Percentiles rank a stretch among this genome's conserved stretches.
Evolutionary conservation across 805 yeast species (phyloP).

Genomic region (Candida ovalis): DNA sequence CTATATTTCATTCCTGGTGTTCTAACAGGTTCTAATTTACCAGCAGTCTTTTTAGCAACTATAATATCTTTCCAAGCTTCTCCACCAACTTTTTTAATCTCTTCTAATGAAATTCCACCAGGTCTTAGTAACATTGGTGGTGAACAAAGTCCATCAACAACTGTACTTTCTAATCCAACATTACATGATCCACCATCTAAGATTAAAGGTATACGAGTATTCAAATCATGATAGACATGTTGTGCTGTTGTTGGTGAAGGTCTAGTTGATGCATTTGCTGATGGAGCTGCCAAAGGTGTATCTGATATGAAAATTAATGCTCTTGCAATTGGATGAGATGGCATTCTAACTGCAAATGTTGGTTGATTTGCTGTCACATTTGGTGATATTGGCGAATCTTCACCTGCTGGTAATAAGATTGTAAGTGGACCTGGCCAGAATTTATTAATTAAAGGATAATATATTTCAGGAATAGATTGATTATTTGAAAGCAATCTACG

Average conservation of each 20-base stretch:
- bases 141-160: conserved; percentile 77
- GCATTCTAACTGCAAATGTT: conserved; percentile 91
- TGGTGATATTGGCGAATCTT: conserved; percentile 52
- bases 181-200: conserved; percentile 86
- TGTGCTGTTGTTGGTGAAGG: conserved; percentile 90
- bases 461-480: conserved; percentile 61
- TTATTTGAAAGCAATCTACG: conserved; percentile 45
- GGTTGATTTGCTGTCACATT: conserved; percentile 82
- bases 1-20: conserved; percentile 99
- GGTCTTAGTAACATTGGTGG: conserved; percentile 93
- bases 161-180: conserved; percentile 94
- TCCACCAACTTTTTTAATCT: conserved; percentile 66
- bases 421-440: conserved; percentile 98
- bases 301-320: conserved; percentile 83
- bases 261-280: conserved; percentile 93
- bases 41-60: conserved; percentile 65
- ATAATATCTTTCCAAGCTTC: conserved; percentile 58
- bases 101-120: conserved; percentile 86
- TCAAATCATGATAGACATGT: conserved; percentile 78
- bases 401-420: conserved; percentile 64
- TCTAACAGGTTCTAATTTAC: conserved; percentile 61
- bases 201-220: conserved; percentile 77
- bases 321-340: conserved; percentile 82
- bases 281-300: conserved; percentile 94
- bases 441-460: conserved; percentile 55